These are phyloP conservation scores for Betula pendula DNA, from an alignment of 306 rosid species.

Conservation along the genomic window DNA sequence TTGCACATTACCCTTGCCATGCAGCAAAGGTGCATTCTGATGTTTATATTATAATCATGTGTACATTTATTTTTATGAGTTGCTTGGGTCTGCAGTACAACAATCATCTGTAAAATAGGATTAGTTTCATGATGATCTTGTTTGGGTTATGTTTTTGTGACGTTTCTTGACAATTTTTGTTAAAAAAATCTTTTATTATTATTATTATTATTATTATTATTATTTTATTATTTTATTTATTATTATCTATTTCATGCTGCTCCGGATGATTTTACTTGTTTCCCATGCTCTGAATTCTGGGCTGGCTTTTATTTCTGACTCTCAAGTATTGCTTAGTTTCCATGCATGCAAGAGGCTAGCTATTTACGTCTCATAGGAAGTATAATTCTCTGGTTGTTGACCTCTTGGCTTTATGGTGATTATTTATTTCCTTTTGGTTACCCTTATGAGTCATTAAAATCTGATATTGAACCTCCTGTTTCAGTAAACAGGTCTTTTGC, in stretches of 20 bases:
- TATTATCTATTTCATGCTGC: too few species aligned
- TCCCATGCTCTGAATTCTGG: neutral
- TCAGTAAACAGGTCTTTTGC: neutral
- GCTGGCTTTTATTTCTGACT: conserved; percentile 1
- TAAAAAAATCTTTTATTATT: too few species aligned
- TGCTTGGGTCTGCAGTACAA: neutral
- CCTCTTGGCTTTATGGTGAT: neutral
- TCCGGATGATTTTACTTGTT: neutral
- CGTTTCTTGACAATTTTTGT: neutral
- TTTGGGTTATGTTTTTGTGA: neutral
- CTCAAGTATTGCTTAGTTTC: neutral
- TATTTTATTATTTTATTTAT: too few species aligned
- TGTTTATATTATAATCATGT: neutral
- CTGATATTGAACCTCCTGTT: neutral
- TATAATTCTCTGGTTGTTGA: neutral
- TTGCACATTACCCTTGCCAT: neutral
- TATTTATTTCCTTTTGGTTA: neutral
- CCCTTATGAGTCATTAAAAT: neutral
- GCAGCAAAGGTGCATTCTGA: neutral
- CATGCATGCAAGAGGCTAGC: neutral
- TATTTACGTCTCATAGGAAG: neutral
- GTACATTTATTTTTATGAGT: neutral
- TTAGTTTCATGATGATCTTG: neutral
- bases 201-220: too few species aligned
- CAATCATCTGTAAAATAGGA: neutral